A percentile compares a stretch with the other conserved stretches of the same genome.
These are phyloP conservation scores for Gremmenia infestans DNA, from an alignment of 2,329 filamentous ascomycete genomes.

Conservation along the genomic window DNA sequence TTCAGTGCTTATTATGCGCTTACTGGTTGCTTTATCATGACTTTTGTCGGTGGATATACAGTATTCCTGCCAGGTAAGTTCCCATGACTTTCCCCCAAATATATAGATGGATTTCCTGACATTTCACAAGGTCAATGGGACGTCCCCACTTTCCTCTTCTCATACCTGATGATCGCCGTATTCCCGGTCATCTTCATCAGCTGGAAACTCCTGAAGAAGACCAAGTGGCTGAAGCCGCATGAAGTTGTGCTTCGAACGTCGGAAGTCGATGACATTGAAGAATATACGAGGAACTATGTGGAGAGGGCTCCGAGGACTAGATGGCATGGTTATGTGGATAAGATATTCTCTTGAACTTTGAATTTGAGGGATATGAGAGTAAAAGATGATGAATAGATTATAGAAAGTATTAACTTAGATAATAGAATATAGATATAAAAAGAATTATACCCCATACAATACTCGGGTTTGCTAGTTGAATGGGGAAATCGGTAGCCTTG, in stretches of 20 bases:
- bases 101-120: neutral
- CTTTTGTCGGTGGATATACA: conserved; percentile 55
- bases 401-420: too few relatives aligned
- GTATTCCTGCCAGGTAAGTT: conserved; percentile 48
- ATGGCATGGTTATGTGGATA: conserved; percentile 22
- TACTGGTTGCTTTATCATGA: conserved; percentile 50
- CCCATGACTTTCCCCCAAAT: neutral
- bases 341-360: conserved; percentile 12
- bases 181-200: conserved; percentile 54
- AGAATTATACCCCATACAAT: too few relatives aligned
- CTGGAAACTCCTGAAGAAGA: conserved; percentile 57
- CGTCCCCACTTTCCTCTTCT: conserved; percentile 56
- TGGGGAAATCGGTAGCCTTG: too few relatives aligned
- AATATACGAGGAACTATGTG: conserved; percentile 52
- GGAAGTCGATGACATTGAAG: conserved; percentile 56
- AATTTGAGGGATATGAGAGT: neutral
- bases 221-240: conserved; percentile 45
- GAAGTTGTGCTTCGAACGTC: conserved; percentile 48
- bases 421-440: too few relatives aligned
- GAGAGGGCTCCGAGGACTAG: conserved; percentile 22
- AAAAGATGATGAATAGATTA: neutral
- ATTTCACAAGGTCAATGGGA: conserved; percentile 42
- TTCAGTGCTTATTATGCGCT: conserved; percentile 52
- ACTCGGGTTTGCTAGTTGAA: too few relatives aligned
- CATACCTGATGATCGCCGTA: conserved; percentile 53